Base-by-base conservation (phyloP, 2,329 filamentous ascomycete genomes). In the Neopestalotiopsis rosae region DNA sequence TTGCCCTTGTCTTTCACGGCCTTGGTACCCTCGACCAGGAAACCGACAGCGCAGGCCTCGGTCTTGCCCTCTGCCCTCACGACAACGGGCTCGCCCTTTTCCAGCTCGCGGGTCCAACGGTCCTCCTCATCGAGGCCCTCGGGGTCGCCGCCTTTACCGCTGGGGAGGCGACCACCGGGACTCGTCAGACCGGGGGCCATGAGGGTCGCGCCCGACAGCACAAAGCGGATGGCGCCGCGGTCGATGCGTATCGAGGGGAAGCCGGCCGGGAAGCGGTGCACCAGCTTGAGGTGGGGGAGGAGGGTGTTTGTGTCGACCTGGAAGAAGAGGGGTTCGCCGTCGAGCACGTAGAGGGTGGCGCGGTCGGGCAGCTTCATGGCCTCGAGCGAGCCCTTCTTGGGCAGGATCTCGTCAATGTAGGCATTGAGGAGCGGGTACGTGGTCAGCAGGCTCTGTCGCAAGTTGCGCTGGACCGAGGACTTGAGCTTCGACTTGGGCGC, bases 121-220 rank as follows among this genome's bases (percentile, higher is more conserved):
- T 87, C 88, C 1, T 89, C 86, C 34, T 80, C 84, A 58, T 86
- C 85, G 2, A 79, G 76, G 70, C 84, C 76, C 79, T 87, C 84
- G 59, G 81, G 79, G 4, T 80, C 82, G 71, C 82, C 81, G 70
- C 69, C 68, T 5, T 82, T 69, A 2, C 75, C 75, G 61, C 71
- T 88, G 83, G 96, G 96, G 76, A 99, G 81, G 62, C 93, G 81
- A 0, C 96, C 96, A 0, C 96, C 96, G 0, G 90, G 82, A 24
- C 90, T 94, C 34, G 96, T 99, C 74, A 99, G 81, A 0, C 96
- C 96, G 0, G 96, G 96, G 1, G 94, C 95, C 96, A 99, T 99
- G 71, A 99, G 90, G 14, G 95, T 94, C 0, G 96, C 96, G 59
- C 96, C 96, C 1, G 91, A 93, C 1, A 99, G 89, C 32, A 99